Conservation (phyloP, 2,329 filamentous ascomycete genomes). For the Nectriaceae sp. region DNA sequence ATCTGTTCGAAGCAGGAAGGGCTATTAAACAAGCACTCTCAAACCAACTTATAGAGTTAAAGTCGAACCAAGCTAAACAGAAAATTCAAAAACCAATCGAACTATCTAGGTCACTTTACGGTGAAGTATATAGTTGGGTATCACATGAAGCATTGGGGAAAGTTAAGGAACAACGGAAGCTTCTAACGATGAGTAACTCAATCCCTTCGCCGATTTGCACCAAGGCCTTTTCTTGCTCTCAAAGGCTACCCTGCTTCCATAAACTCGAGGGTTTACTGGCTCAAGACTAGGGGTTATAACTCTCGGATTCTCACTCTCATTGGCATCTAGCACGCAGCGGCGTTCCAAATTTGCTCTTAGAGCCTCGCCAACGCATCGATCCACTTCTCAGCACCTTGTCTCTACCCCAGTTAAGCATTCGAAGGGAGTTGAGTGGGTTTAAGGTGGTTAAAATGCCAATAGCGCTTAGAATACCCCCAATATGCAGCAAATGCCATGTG, state of each 20-base stretch:
- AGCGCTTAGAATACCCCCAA: neutral
- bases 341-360: neutral
- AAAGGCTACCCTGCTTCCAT: neutral
- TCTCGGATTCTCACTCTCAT: neutral
- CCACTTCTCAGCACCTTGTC: neutral
- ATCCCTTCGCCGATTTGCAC: neutral
- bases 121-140: neutral
- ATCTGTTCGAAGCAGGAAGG: constrained; percentile 1
- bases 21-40: neutral
- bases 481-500: neutral
- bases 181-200: neutral
- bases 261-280: neutral
- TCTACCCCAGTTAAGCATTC: neutral
- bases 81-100: neutral
- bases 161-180: constrained; percentile 14
- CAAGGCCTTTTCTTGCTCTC: no score
- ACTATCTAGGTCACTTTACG: neutral
- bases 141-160: constrained; percentile 8
- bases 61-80: neutral
- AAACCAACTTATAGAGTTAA: constrained; percentile 3
- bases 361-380: neutral
- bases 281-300: neutral
- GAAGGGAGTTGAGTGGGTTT: neutral
- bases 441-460: neutral
- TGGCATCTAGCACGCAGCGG: neutral